Base-by-base conservation (phyloP, 179 eudicot species). In the Beta corolliflora region DNA sequence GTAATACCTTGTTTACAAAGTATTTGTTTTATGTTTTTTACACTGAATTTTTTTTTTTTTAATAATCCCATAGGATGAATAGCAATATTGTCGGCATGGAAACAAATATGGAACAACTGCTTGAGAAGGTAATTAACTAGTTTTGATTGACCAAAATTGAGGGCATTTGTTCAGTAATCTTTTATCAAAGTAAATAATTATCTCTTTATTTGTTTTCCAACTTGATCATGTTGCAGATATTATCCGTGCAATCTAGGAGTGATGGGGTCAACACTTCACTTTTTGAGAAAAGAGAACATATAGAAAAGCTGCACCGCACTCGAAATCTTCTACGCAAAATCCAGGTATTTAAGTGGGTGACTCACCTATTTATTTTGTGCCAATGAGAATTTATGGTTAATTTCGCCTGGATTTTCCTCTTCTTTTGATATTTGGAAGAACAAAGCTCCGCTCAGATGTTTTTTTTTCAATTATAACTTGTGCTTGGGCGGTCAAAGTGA, bases 41-140 rank as follows among this genome's bases (percentile, higher is more conserved):
- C n/a, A 41, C 48, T 72, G 54, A 77, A 15, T 0, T 23, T 75
- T 67, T 18, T 58, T 36, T 36, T 36, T 36, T 36, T 36, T 36
- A 36, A 36, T 73, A 60, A 14, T 86, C 58, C 77, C 86, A 29
- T 89, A 97, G 99, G 93, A 97, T 97, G 99, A 93, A 97, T 72
- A 92, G 84, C 79, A 93, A 97, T 84, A 94, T 96, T 73, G 94
- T 88, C 76, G 98, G 98, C 82, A 97, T 97, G 99, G 99, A 97
- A 84, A 80, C 93, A 82, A 97, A 97, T 80, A 97, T 97, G 99
- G 99, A 94, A 81, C 93, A 93, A 77, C 95, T 97, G 76, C 98
- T 97, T 75, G 95, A 91, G 81, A 97, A 97, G 98, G 99, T 97
- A 60, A 55, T 79, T 75, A 81, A 66, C 63, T 72, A 15, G 64